Base-by-base conservation (phyloP, 306 rosid genomes). In the Inga leiocalycina region DNA sequence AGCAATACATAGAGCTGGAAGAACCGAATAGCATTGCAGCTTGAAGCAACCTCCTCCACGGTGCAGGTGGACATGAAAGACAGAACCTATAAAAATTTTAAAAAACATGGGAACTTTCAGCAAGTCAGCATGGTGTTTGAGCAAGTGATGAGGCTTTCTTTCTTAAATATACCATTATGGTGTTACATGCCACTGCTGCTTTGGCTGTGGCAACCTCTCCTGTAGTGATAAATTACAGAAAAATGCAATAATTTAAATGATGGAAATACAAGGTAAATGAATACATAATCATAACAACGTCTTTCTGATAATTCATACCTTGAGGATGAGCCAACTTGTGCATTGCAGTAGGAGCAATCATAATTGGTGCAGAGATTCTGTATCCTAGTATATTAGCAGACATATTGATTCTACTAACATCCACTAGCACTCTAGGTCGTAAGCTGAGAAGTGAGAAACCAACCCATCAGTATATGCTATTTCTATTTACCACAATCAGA, bases 161-260 rank as follows among this genome's bases (percentile, higher is more conserved):
- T 39, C 37, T 61, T n/a, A 2, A 67, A 34, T 46, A 71, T 90
- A 92, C 94, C 97, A 92, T 90, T 79, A 92, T 86, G 79, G 93
- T 89, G 72, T 92, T 69, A 39, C 89, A 81, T n/a, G 91, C 83
- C 78, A 93, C 94, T 10, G 97, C 91, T 13, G 94, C 97, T 88
- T 89, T 86, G 54, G 97, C 97, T 20, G 97, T 90, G 80, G 94
- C 93, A 4, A 83, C 84, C 87, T 92, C 97, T 76, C 97, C 97
- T 92, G 85, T 7, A 59, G 69, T 22, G 34, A 84, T 39, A 46
- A 51, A 67, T 14, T 76, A 20, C 20, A 65, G 71, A 32, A 41
- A 68, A 71, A 70, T 45, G 7, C 34, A 49, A 72, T 57, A 43
- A 12, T 22, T 65, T 45, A 30, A 10, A 24, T 16, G 62, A n/a